Evolutionary conservation across 768 basidiomycete genomes (phyloP).

Genomic region (Auricularia cornea): DNA sequence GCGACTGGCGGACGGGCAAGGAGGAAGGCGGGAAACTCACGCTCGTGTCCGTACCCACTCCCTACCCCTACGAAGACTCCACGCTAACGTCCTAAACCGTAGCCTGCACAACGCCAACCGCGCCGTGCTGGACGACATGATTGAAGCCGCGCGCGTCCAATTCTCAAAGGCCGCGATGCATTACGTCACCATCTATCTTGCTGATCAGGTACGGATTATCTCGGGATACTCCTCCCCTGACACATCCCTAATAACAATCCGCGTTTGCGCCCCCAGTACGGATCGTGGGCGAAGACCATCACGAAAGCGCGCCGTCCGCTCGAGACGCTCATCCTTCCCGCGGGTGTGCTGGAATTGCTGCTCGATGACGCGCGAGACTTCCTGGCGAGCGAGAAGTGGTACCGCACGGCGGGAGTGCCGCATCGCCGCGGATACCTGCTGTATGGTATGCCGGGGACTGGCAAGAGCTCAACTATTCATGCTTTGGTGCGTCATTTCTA

Average conservation of each 20-base stretch:
- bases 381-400: slow-evolving; percentile 48
- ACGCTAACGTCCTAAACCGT: not conserved
- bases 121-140: not conserved
- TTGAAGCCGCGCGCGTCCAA: not conserved
- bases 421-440: slow-evolving; percentile 50
- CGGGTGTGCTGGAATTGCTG: slow-evolving; percentile 38
- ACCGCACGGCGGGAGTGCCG: slow-evolving; percentile 46
- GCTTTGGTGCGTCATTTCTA: slow-evolving; percentile 32
- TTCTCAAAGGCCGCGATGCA: not conserved
- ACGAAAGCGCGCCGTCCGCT: slow-evolving; percentile 43
- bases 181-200: slow-evolving; percentile 23
- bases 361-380: slow-evolving; percentile 47
- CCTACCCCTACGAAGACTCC: not conserved
- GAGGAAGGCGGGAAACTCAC: slow-evolving; percentile 1
- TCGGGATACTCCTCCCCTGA: slow-evolving; percentile 8
- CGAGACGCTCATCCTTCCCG: slow-evolving; percentile 43
- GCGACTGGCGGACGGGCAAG: not conserved
- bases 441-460: slow-evolving; percentile 53
- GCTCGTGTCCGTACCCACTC: not conserved
- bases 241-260: no score
- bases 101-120: slow-evolving; percentile 1
- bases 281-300: slow-evolving; percentile 28
- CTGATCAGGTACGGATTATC: slow-evolving; percentile 23
- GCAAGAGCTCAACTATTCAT: slow-evolving; percentile 49
- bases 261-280: slow-evolving; percentile 16